Base-by-base conservation (phyloP, 371 early-diverging fungal genomes). In the Nematocida sp. region DNA sequence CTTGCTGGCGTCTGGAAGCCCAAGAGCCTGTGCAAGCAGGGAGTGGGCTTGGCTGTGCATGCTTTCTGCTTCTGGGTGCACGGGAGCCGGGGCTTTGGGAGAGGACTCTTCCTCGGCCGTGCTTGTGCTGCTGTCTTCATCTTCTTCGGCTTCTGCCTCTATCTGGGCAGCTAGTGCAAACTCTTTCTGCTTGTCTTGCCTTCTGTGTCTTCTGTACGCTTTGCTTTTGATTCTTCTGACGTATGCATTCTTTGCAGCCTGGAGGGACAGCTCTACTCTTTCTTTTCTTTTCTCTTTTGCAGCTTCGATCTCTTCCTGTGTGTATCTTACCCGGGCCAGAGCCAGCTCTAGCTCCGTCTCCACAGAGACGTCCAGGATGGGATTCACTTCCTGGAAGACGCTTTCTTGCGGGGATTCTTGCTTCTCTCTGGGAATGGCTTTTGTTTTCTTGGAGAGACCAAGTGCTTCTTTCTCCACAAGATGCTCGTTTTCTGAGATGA, bases 201-300 rank as follows among this genome's bases (percentile, higher is more conserved):
- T 67, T 29, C 57, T 34, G 1, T 43, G 21, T 58, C 74, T 80
- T 67, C 81, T 67, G 60, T 75, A 80, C 3, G 60, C 36, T 60
- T 78, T 79, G 63, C 83, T 83, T 52, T 83, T 83, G 15, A 83
- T 83, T 41, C 63, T 77, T 27, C 81, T 81, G 31, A 75, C 65
- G 63, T 79, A 63, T 27, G 63, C 37, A 77, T 80, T 83, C 58
- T 80, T 79, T 43, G 37, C 62, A 21, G 74, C 78, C 63, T 77
- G 77, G n/a, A 76, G 54, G 8, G 52, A 23, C 37, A 70, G 36
- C 27, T 64, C 31, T 50, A 32, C 41, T 38, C 64, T 76, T 62
- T 56, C 46, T 32, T 23, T 23, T 70, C 78, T 77, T 54, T 77
- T 31, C 50, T 63, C 31, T 41, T 67, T 49, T 21, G 62, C 50